Conservation (phyloP, 352 stramenopile genomes). For the Phytopythium ostracodes region DNA sequence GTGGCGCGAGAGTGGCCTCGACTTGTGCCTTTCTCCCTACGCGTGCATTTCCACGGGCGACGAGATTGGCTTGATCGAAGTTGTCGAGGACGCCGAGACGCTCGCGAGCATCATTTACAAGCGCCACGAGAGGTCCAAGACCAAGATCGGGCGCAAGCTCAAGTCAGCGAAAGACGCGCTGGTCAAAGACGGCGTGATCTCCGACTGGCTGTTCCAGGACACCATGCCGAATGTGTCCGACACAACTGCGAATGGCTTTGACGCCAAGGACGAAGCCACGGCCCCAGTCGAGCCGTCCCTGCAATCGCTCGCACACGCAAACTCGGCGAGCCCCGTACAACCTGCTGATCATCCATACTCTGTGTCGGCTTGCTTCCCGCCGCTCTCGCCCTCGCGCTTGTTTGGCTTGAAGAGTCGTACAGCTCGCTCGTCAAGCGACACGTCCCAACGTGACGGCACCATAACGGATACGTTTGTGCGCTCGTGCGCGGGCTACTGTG, state of each 20-base stretch:
- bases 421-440: constrained; percentile 1
- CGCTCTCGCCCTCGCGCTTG: constrained; percentile 34
- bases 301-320: constrained; percentile 2
- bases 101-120: constrained; percentile 85
- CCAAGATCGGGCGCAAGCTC: constrained; percentile 63
- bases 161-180: constrained; percentile 68
- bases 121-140: constrained; percentile 52
- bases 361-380: constrained; percentile 43
- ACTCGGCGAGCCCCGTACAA: constrained; percentile 14
- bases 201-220: constrained; percentile 65
- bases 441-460: constrained; percentile 30
- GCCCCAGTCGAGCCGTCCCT: constrained; percentile 3
- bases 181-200: constrained; percentile 51
- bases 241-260: neutral
- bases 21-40: constrained; percentile 86
- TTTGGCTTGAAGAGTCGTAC: constrained; percentile 3
- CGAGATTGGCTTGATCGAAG: constrained; percentile 87
- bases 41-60: constrained; percentile 85
- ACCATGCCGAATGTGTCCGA: neutral
- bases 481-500: constrained; percentile 90
- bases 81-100: constrained; percentile 85
- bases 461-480: constrained; percentile 86
- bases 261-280: constrained; percentile 7
- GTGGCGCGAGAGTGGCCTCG: constrained; percentile 80
- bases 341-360: constrained; percentile 13